A percentile compares a stretch with the other conserved stretches of the same genome.
phyloP scores from a whole-genome alignment of 2,329 filamentous ascomycete genomes.

The Fonsecaea monophora region DNA sequence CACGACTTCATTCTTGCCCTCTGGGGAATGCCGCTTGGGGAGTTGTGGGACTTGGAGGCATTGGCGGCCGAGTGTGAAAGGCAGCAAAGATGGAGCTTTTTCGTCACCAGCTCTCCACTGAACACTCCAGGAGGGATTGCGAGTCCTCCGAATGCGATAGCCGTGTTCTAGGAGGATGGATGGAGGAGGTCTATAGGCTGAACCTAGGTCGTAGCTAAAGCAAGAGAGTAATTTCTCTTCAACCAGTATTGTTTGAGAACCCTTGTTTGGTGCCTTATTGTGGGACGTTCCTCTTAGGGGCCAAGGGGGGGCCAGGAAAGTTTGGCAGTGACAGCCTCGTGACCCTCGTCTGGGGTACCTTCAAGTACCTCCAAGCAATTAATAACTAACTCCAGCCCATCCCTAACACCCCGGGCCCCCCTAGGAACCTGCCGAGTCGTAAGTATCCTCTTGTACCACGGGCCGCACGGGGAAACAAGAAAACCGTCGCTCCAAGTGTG shows the following conservation, averaged over 20 bases:
- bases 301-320: not conserved
- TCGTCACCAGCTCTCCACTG: constrained; percentile 56
- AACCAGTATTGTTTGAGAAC: not conserved
- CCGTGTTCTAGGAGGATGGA: constrained; percentile 48
- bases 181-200: not conserved
- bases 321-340: not conserved
- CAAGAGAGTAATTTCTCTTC: no score
- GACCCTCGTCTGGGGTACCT: not conserved
- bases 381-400: no score
- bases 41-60: constrained; percentile 52
- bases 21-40: constrained; percentile 57
- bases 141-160: constrained; percentile 54
- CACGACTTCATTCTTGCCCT: constrained; percentile 54
- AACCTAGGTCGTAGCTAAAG: not conserved
- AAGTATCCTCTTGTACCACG: not conserved
- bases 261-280: not conserved
- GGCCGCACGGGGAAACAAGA: not conserved
- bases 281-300: not conserved
- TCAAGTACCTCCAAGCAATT: not conserved
- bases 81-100: constrained; percentile 51
- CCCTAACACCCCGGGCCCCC: no score
- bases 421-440: no score
- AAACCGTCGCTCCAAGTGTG: not conserved
- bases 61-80: constrained; percentile 46
- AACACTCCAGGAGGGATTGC: constrained; percentile 56